Evolutionary conservation across 768 basidiomycete species (phyloP), one percentile per base, ranked within the genome.

Genomic region (Mycena metata): DNA sequence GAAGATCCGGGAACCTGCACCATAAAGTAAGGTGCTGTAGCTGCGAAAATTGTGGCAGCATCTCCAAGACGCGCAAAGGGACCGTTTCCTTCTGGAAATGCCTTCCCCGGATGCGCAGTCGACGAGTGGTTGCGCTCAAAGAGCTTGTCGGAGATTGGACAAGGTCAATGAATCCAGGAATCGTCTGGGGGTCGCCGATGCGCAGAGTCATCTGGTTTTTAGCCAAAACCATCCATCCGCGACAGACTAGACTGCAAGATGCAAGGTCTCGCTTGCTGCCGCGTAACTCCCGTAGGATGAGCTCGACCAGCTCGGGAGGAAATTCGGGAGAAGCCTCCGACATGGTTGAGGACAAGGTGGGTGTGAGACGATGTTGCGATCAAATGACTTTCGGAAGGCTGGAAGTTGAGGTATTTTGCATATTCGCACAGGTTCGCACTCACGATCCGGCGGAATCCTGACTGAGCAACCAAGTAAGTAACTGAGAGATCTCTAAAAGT

Each of bases 141-240:
- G 47, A 39, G 3, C 21, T 41, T 39, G 11, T 21, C 46, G 59
- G 59, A 6, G 46, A 49, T n/a, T n/a, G n/a, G n/a, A n/a, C n/a
- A n/a, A n/a, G n/a, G n/a, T n/a, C n/a, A n/a, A n/a, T n/a, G n/a
- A 61, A 39, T 8, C 4, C 12, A 12, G 23, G n/a, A n/a, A 19
- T 5, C 21, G 11, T 11, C 8, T 0, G 2, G 21, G 8, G 3
- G 30, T 30, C 24, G 2, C 1, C 0, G 23, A 63, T n/a, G 42
- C 2, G 16, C 6, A 63, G 21, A 2, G 23, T n/a, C 21, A 63
- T 39, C 8, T 41, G 24, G 17, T 35, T 54, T 26, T 51, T 19
- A 5, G 61, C 61, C 16, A 63, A n/a, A 36, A n/a, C 30, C 17
- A 54, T 41, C 61, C 61, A 63, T 30, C 41, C 50, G 23, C 42